These are phyloP conservation scores for Cytidiella melzeri DNA, from an alignment of 768 basidiomycete species.

Conservation along the genomic window DNA sequence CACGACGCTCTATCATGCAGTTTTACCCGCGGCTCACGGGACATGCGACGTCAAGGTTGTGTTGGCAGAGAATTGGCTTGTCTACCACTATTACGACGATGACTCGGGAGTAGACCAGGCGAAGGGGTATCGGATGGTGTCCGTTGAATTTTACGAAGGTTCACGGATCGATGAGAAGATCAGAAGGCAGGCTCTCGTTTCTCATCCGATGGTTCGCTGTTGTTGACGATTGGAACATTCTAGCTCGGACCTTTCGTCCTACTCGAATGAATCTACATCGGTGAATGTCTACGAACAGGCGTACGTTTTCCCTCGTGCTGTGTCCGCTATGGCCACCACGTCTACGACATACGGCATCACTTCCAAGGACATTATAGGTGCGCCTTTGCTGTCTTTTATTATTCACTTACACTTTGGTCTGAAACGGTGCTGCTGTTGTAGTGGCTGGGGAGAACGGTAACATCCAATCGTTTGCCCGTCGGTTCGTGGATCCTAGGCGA, in stretches of 20 bases:
- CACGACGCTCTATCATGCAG: conserved; percentile 59
- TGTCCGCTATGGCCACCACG: conserved; percentile 69
- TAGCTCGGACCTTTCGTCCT: conserved; percentile 51
- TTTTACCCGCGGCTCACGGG: conserved; percentile 39
- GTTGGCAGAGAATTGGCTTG: conserved; percentile 88
- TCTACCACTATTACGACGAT: conserved; percentile 79
- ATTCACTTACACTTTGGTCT: background rate
- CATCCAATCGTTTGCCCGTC: conserved; percentile 66
- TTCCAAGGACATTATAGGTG: conserved; percentile 80
- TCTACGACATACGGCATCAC: conserved; percentile 86
- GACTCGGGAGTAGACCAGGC: conserved; percentile 41
- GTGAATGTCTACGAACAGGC: conserved; percentile 61
- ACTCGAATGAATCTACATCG: conserved; percentile 45
- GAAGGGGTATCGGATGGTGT: conserved; percentile 70
- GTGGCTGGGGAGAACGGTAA: conserved; percentile 75
- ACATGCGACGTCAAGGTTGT: conserved; percentile 61
- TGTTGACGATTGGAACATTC: background rate
- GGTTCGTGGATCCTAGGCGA: conserved; percentile 77
- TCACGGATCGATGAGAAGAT: conserved; percentile 58
- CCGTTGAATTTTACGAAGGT: conserved; percentile 89
- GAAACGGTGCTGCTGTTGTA: conserved; percentile 22
- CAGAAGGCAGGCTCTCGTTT: conserved; percentile 46
- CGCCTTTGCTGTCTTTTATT: conserved; percentile 19
- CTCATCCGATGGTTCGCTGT: background rate
- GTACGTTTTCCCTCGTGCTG: conserved; percentile 61